phyloP scores from a whole-genome alignment of 2,329 filamentous ascomycete species.

The Pseudogymnoascus sp. region DNA sequence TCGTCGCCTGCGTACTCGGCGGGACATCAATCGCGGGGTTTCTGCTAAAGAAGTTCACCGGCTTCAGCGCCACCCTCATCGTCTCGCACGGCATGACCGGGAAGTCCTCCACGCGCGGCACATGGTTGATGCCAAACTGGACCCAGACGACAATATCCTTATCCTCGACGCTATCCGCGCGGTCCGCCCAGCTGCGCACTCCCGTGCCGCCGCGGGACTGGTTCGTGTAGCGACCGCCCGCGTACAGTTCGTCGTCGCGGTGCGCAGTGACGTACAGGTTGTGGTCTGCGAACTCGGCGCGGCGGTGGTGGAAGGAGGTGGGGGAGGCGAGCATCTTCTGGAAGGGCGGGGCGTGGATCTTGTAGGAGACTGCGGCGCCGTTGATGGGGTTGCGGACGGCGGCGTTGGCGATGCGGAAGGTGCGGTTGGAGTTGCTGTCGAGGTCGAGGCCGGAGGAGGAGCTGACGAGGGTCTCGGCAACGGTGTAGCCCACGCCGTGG shows the following conservation, averaged over 20 bases:
- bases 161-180: conserved; percentile 43
- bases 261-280: conserved; percentile 51
- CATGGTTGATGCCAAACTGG: conserved; percentile 55
- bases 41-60: conserved; percentile 45
- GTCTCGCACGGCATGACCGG: conserved; percentile 61
- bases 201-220: conserved; percentile 47
- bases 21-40: conserved; percentile 47
- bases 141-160: conserved; percentile 52
- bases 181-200: conserved; percentile 45
- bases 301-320: conserved; percentile 39
- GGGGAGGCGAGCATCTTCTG: conserved; percentile 49
- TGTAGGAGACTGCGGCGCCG: conserved; percentile 47
- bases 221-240: conserved; percentile 50
- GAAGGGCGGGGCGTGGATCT: conserved; percentile 48
- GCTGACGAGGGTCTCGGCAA: conserved; percentile 40
- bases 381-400: conserved; percentile 45
- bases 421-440: conserved; percentile 40
- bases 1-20: conserved; percentile 37
- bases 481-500: conserved; percentile 43
- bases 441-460: conserved; percentile 42
- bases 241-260: conserved; percentile 44
- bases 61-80: conserved; percentile 41
- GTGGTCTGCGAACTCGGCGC: conserved; percentile 48
- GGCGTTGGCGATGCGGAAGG: conserved; percentile 53
- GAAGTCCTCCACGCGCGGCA: conserved; percentile 58